Percentiles rank a stretch among this genome's conserved stretches.
Conservation (phyloP, 371 early-diverging fungal species). For the Neoconidiobolus thromboides region DNA sequence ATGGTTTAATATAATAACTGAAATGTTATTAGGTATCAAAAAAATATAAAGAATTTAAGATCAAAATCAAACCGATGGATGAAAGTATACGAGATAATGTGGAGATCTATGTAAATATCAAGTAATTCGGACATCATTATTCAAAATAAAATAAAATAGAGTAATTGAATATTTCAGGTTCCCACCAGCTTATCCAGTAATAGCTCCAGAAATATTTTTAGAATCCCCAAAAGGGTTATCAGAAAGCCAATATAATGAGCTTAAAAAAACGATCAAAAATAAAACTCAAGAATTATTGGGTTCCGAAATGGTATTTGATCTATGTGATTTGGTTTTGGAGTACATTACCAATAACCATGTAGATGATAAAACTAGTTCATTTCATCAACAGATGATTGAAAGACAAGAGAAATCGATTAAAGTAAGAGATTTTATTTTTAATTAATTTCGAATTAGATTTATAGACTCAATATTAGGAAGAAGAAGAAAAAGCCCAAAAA, state of each 20-base stretch:
- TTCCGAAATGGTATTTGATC: constrained; percentile 3
- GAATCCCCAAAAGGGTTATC: background rate
- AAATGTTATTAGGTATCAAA: background rate
- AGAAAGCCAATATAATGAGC: background rate
- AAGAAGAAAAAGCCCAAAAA: background rate
- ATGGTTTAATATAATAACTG: background rate
- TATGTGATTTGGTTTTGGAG: background rate
- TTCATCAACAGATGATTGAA: constrained; percentile 35
- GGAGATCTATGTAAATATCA: background rate
- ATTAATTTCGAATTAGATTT: background rate
- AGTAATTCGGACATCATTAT: background rate
- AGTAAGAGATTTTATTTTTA: constrained; percentile 9
- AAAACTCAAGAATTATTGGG: background rate
- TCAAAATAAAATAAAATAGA: background rate
- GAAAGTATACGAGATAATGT: background rate
- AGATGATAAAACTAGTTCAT: constrained; percentile 13
- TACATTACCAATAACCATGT: background rate
- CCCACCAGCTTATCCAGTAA: background rate
- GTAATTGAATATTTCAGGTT: background rate
- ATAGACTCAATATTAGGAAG: background rate
- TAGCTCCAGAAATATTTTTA: background rate
- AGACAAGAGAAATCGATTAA: constrained; percentile 31
- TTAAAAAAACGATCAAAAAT: background rate
- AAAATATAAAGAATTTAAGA: background rate
- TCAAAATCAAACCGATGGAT: background rate